These are phyloP conservation scores for Cetraspora pellucida DNA, from an alignment of 192 early-diverging fungal species.

Conservation along the genomic window DNA sequence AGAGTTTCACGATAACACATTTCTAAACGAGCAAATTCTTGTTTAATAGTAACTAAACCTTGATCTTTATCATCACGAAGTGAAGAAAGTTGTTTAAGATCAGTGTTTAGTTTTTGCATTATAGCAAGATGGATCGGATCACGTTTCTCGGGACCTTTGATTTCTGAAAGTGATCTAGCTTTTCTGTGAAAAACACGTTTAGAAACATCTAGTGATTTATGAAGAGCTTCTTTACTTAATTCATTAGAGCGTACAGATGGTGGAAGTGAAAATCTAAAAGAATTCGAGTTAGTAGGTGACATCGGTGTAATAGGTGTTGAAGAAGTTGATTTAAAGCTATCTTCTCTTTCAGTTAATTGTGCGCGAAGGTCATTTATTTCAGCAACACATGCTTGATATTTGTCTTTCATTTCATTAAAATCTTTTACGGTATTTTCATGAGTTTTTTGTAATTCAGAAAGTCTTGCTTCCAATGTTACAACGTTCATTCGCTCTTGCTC, in stretches of 20 bases:
- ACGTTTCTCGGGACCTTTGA: slow-evolving; percentile 8
- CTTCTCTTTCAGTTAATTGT: slow-evolving; percentile 10
- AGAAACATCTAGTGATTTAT: not conserved
- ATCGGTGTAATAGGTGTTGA: not conserved
- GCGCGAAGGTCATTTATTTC: slow-evolving; percentile 22
- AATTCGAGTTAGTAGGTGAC: not conserved
- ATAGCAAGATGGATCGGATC: not conserved
- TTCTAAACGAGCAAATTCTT: slow-evolving; percentile 29
- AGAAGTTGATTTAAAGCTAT: not conserved
- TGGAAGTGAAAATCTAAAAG: not conserved
- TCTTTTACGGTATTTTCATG: slow-evolving; percentile 12
- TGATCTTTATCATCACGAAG: slow-evolving; percentile 30
- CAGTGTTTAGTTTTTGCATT: slow-evolving; percentile 22
- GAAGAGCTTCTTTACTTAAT: not conserved
- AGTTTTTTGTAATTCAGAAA: slow-evolving; percentile 19
- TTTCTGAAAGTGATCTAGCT: slow-evolving; percentile 26
- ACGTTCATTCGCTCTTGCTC: not conserved
- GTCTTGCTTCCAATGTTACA: slow-evolving; percentile 6
- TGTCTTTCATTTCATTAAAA: slow-evolving; percentile 22
- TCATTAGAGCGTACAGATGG: not conserved
- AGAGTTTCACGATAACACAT: slow-evolving; percentile 31
- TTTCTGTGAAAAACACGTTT: not conserved
- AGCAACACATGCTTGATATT: slow-evolving; percentile 25
- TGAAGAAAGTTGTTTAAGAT: slow-evolving; percentile 27
- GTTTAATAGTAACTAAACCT: slow-evolving; percentile 23